These are phyloP conservation scores for Sungouiozyma ichnusensis DNA, from an alignment of 805 yeast genomes.

Conservation along the genomic window DNA sequence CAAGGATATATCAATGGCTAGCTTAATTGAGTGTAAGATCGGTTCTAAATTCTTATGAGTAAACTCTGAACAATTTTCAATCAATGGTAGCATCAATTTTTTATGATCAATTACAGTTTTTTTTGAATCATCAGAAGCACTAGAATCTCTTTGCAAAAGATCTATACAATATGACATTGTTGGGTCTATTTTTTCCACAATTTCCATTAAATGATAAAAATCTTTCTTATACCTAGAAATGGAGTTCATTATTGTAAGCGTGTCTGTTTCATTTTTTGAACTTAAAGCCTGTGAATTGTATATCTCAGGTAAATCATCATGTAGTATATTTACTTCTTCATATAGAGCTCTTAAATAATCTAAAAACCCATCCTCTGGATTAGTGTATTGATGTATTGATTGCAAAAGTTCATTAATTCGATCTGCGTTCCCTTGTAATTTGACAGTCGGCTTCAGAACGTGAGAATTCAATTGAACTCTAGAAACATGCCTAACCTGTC, in stretches of 20 bases:
- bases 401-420: constrained; percentile 3
- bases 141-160: constrained; percentile 23
- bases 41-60: constrained; percentile 19
- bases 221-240: not conserved
- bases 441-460: not conserved
- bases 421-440: constrained; percentile 3
- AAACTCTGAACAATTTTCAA: constrained; percentile 28
- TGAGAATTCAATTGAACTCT: not conserved
- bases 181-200: constrained; percentile 29
- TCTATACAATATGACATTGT: constrained; percentile 29
- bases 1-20: constrained; percentile 30
- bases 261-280: not conserved
- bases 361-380: not conserved
- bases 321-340: not conserved
- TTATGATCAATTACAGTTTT: constrained; percentile 17
- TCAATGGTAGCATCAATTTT: constrained; percentile 3
- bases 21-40: constrained; percentile 22
- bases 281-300: not conserved
- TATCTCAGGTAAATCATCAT: not conserved
- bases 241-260: constrained; percentile 1
- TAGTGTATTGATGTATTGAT: constrained; percentile 1
- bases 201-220: constrained; percentile 14
- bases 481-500: not conserved
- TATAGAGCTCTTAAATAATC: constrained; percentile 1
- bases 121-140: constrained; percentile 6